phyloP scores from a whole-genome alignment of 257 asterid genomes.

The Nicotiana knightiana region DNA sequence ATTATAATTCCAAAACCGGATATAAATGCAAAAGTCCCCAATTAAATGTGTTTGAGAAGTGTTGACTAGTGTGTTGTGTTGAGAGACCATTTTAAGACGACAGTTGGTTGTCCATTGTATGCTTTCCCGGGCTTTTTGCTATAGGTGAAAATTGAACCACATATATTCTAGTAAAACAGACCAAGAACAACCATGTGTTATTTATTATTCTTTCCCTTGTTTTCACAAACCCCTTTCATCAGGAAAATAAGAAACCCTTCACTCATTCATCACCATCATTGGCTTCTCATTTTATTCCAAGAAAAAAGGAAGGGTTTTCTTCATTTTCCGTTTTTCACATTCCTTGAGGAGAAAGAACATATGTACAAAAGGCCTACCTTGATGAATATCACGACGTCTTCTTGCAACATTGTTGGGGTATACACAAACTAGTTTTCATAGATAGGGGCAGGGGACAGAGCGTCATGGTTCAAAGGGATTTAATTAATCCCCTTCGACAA shows the following conservation, averaged over 20 bases:
- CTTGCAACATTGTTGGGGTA: background rate
- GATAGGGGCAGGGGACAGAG: background rate
- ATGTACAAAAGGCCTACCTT: background rate
- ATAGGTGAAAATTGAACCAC: constrained; percentile 27
- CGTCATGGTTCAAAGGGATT: background rate
- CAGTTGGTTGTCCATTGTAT: constrained; percentile 34
- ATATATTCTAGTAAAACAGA: constrained; percentile 4
- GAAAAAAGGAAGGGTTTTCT: background rate
- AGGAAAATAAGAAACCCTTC: constrained; percentile 5
- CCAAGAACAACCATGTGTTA: background rate
- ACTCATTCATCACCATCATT: background rate
- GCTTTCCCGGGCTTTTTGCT: constrained; percentile 50
- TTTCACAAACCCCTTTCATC: background rate
- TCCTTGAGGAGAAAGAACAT: background rate
- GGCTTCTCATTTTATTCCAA: background rate
- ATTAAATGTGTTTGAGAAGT: too few relatives aligned
- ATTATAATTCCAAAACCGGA: too few relatives aligned
- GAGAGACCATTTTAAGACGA: background rate
- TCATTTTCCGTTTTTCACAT: background rate
- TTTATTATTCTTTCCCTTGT: constrained; percentile 6
- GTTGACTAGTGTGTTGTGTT: too few relatives aligned
- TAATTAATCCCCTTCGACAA: background rate
- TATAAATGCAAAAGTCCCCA: too few relatives aligned
- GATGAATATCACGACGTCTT: background rate
- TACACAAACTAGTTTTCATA: background rate